phyloP scores from a whole-genome alignment of 2,329 filamentous ascomycete genomes.

The Monosporascus sp. region DNA sequence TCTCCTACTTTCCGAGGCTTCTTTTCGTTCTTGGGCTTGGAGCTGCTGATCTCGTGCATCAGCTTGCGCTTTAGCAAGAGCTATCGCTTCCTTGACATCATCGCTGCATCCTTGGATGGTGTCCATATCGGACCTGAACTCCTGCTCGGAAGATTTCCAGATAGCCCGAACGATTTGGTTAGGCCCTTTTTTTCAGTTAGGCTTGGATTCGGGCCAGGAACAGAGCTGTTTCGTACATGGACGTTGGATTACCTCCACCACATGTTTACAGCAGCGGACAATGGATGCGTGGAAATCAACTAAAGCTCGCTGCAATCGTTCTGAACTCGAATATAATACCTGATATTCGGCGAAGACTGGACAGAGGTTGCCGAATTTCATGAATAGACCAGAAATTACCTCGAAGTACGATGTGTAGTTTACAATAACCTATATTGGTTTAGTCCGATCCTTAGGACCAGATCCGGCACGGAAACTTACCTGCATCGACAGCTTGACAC shows the following conservation, averaged over 20 bases:
- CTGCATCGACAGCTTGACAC: constrained; percentile 34
- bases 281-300: constrained; percentile 31
- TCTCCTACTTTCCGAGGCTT: constrained; percentile 4
- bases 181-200: constrained; percentile 10
- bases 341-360: constrained; percentile 34
- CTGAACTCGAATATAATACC: constrained; percentile 29
- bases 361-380: constrained; percentile 27
- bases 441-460: neutral
- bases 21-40: constrained; percentile 12
- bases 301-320: constrained; percentile 27
- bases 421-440: constrained; percentile 19
- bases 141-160: constrained; percentile 23
- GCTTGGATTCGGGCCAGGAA: neutral
- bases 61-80: constrained; percentile 19
- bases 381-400: constrained; percentile 30
- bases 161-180: constrained; percentile 13
- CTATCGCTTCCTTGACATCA: constrained; percentile 20
- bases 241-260: constrained; percentile 20
- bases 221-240: constrained; percentile 17
- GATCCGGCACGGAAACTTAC: constrained; percentile 14
- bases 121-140: constrained; percentile 21
- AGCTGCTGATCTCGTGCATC: constrained; percentile 18
- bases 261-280: constrained; percentile 29
- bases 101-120: constrained; percentile 13
- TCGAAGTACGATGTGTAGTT: constrained; percentile 36